Evolutionary conservation across 2,329 filamentous ascomycete species (phyloP), one percentile per base, ranked within the genome.

Genomic region (Ophiostoma populinum): DNA sequence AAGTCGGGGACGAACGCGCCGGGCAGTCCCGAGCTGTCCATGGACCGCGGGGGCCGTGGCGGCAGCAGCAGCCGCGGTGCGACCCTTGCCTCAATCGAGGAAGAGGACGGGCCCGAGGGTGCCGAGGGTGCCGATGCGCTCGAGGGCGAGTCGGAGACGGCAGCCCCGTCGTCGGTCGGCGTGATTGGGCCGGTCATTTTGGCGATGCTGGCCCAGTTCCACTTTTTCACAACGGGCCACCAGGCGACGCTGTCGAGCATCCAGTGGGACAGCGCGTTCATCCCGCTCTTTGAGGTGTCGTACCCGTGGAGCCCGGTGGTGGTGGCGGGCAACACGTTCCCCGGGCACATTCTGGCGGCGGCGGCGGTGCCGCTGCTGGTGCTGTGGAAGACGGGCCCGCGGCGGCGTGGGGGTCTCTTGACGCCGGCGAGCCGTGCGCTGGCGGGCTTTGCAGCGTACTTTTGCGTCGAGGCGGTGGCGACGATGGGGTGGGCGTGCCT

Each of bases 151-250:
- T 11, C 32, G 7, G 16, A 68, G 5, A 26, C 31, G 9, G 94
- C 25, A 83, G 75, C 13, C 57, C 94, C 10, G 5, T 95, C 32
- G 22, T 32, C 35, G 7, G 25, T 40, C 6, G 75, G 74, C 29
- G 65, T 83, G 6, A 79, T 95, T 46, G 87, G 85, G 0, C 86
- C 90, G 15, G 62, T 90, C 25, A 66, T 92, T 42, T 69, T 95
- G 18, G 87, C 75, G 9, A 59, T 95, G n/a, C 70, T 98, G 1
- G 90, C 86, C 40, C 83, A 80, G 48, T 92, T 87, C 56, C 77
- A 94, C 61, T 98, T 76, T 62, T 98, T 98, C 71, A 94, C 92
- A 52, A 98, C 90, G 0, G 90, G 90, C 41, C 90, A 98, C 55
- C 87, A 95, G 56, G 87, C 87, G 10, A 79, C 75, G 0, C 67